A percentile compares a stretch with the other conserved stretches of the same genome.
Conservation (phyloP, 352 stramenopile genomes). For the Peronosclerospora sorghi region DNA sequence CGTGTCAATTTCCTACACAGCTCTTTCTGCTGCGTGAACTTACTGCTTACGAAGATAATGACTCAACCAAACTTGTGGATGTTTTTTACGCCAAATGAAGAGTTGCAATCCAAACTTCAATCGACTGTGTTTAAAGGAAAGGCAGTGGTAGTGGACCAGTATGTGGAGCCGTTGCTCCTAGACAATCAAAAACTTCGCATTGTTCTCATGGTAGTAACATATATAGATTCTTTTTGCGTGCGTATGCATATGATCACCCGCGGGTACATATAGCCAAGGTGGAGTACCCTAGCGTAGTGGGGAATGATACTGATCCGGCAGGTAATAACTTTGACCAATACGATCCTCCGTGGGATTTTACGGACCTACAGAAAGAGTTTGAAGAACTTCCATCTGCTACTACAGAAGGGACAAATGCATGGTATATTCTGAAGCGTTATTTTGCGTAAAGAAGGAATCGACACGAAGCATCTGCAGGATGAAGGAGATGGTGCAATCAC, state of each 20-base stretch:
- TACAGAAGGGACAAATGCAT: constrained; percentile 50
- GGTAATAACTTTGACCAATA: constrained; percentile 66
- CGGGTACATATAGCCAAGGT: constrained; percentile 61
- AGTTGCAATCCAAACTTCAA: constrained; percentile 35
- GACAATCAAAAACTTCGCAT: constrained; percentile 84
- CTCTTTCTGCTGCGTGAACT: constrained; percentile 24
- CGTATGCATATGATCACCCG: constrained; percentile 76
- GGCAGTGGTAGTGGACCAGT: constrained; percentile 52
- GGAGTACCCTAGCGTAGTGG: constrained; percentile 37
- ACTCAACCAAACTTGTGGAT: constrained; percentile 8
- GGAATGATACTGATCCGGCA: constrained; percentile 24
- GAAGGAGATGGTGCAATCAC: constrained; percentile 59
- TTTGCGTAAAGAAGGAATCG: constrained; percentile 43
- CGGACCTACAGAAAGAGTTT: constrained; percentile 47
- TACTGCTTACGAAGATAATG: constrained; percentile 23
- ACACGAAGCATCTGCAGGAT: constrained; percentile 48
- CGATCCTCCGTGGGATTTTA: constrained; percentile 62
- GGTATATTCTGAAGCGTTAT: constrained; percentile 53
- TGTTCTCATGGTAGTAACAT: constrained; percentile 76
- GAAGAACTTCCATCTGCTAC: constrained; percentile 45
- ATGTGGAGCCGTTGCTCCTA: constrained; percentile 76
- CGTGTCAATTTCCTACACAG: no score
- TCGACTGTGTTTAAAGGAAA: constrained; percentile 39
- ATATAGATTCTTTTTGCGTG: constrained; percentile 66
- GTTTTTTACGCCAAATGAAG: constrained; percentile 37